Evolutionary conservation across 129 eudicot species (phyloP), one percentile per base, ranked within the genome.

Genomic region (Saposhnikovia divaricata): DNA sequence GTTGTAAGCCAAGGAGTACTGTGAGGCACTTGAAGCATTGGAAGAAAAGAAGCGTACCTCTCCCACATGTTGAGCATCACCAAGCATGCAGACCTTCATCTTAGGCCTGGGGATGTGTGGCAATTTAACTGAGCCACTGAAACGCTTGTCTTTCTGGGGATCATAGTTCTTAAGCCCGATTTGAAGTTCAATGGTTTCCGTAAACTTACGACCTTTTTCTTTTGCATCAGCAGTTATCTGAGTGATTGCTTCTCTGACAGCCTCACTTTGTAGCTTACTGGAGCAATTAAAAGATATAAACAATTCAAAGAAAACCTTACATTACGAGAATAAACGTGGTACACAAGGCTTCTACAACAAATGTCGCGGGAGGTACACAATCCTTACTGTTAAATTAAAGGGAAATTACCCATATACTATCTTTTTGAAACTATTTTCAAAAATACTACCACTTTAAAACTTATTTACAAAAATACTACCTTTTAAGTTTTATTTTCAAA

Each of bases 81-180:
- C 90, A 44, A 87, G 90, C 90, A 87, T 87, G 83, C 90, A 87
- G 44, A 87, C 90, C 77, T 87, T 87, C 87, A 87, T 77, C 46
- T 87, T 87, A 4, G 90, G 90, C 15, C 90, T 82, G 61, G 90
- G 90, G 42, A 87, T 85, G 81, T 87, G 90, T 37, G 90, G 90
- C 87, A 87, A 61, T 46, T 85, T 87, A 37, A 87, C 90, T 0
- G 88, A 82, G 4, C 90, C 90, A 77, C 86, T 82, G 78, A 87
- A 87, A 87, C 90, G 88, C 77, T 87, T 87, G 43, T 87, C 90
- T 82, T 87, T 87, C 83, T 87, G 90, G 48, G 90, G 90, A 80
- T 87, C 90, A 37, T 87, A 87, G 85, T 87, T 87, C 85, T 87
- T 87, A 57, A 87, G 84, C 18, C 90, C 90, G 37, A 87, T 87